Conservation (phyloP, 768 basidiomycete genomes). For the Boletus barrowsii region DNA sequence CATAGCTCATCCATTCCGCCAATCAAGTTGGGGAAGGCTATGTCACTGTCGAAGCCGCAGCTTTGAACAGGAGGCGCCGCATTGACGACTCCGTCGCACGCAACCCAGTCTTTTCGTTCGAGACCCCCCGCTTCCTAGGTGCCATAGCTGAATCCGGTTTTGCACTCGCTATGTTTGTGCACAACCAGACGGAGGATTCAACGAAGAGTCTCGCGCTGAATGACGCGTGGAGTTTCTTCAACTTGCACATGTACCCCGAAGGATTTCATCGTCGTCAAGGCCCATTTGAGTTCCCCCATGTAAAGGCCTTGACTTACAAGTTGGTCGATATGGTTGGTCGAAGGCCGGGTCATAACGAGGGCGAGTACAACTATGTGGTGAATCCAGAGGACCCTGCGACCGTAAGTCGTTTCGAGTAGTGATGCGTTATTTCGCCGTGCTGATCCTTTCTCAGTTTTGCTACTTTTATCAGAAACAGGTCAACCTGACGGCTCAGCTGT, state of each 20-base stretch:
- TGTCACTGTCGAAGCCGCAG: slow-evolving; percentile 18
- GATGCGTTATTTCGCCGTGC: background rate
- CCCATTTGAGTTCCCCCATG: slow-evolving; percentile 1
- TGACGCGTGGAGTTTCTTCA: slow-evolving; percentile 15
- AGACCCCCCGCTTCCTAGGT: slow-evolving; percentile 12
- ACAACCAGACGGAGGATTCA: slow-evolving; percentile 15
- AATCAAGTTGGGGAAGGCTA: slow-evolving; percentile 10
- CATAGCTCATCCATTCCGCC: slow-evolving; percentile 14
- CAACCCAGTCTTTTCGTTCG: slow-evolving; percentile 19
- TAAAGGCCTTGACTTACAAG: background rate
- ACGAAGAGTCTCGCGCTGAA: slow-evolving; percentile 11
- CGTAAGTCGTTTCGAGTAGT: slow-evolving; percentile 4
- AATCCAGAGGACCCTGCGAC: slow-evolving; percentile 5
- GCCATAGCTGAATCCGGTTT: slow-evolving; percentile 16
- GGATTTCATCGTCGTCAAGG: slow-evolving; percentile 19
- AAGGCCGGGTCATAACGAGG: slow-evolving; percentile 15
- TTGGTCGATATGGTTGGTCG: slow-evolving; percentile 1
- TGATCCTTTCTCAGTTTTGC: slow-evolving; percentile 12
- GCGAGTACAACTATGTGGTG: slow-evolving; percentile 10
- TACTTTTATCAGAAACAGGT: slow-evolving; percentile 15
- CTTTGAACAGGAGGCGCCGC: slow-evolving; percentile 13
- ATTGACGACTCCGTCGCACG: slow-evolving; percentile 24
- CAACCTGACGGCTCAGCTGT: slow-evolving; percentile 11
- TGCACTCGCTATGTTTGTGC: slow-evolving; percentile 16
- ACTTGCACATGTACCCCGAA: slow-evolving; percentile 10